A percentile compares a stretch with the other conserved stretches of the same genome.
These are phyloP conservation scores for Podospora sp. DNA, from an alignment of 495 filamentous ascomycete genomes.

Conservation along the genomic window DNA sequence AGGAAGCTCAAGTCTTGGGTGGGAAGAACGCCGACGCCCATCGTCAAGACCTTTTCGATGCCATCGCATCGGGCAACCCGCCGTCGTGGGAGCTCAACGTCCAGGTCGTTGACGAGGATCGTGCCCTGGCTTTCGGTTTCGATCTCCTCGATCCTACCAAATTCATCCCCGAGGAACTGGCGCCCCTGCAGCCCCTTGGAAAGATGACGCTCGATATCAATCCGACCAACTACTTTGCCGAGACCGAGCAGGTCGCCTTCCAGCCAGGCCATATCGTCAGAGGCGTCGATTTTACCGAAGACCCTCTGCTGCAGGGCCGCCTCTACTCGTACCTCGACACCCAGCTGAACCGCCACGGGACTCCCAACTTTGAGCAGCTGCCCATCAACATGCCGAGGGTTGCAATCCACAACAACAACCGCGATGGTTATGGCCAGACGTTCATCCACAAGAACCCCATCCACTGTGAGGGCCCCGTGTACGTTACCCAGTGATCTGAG, in stretches of 20 bases:
- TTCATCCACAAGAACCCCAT: slow-evolving; percentile 57
- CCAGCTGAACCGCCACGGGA: slow-evolving; percentile 69
- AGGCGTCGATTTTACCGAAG: slow-evolving; percentile 73
- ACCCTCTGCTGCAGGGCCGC: slow-evolving; percentile 73
- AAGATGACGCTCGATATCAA: slow-evolving; percentile 71
- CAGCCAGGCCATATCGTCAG: slow-evolving; percentile 66
- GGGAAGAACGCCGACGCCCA: slow-evolving; percentile 74
- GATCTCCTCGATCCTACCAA: slow-evolving; percentile 78
- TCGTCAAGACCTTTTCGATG: slow-evolving; percentile 71
- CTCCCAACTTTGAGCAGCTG: slow-evolving; percentile 75
- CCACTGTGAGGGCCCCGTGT: slow-evolving; percentile 38
- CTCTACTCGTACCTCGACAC: slow-evolving; percentile 78
- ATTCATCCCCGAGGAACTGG: slow-evolving; percentile 72
- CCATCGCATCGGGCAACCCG: slow-evolving; percentile 64
- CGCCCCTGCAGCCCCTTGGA: slow-evolving; percentile 66
- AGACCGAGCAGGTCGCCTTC: slow-evolving; percentile 73
- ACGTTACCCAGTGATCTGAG: too few species aligned
- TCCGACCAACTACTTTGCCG: slow-evolving; percentile 76
- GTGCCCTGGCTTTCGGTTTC: slow-evolving; percentile 66
- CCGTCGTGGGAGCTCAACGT: slow-evolving; percentile 77
- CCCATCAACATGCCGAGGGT: slow-evolving; percentile 70
- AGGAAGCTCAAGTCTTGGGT: slow-evolving; percentile 66
- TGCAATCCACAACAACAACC: slow-evolving; percentile 74
- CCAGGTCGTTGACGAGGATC: slow-evolving; percentile 73
- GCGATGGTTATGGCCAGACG: slow-evolving; percentile 60